These are phyloP conservation scores for Fomitopsis schrenkii DNA, from an alignment of 1,284 basidiomycete genomes.

Conservation along the genomic window DNA sequence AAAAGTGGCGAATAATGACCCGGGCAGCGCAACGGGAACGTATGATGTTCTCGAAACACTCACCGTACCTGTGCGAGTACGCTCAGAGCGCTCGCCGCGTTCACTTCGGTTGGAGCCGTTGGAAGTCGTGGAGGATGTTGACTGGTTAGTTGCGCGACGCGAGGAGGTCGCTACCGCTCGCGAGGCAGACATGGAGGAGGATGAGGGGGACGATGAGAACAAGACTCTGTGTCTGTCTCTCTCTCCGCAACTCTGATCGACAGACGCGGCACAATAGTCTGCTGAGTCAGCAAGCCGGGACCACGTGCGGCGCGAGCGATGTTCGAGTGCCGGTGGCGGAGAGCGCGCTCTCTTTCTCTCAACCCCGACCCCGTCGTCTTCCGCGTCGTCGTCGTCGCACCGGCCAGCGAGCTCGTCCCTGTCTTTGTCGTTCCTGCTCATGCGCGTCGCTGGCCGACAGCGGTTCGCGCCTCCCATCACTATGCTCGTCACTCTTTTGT, in stretches of 20 bases:
- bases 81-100: constrained; percentile 6
- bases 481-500: constrained; percentile 61
- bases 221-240: background rate
- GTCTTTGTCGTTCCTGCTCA: constrained; percentile 2
- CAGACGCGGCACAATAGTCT: background rate
- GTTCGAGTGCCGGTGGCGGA: background rate
- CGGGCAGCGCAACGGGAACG: background rate
- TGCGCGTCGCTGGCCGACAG: constrained; percentile 50
- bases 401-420: background rate
- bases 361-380: background rate
- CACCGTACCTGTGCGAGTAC: background rate
- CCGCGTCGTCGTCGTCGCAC: constrained; percentile 2
- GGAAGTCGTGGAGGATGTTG: constrained; percentile 19
- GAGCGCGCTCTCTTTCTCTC: background rate
- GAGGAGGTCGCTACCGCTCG: constrained; percentile 13
- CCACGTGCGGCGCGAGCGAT: background rate
- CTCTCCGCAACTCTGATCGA: background rate
- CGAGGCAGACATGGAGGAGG: constrained; percentile 10
- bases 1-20: too few relatives aligned
- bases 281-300: background rate
- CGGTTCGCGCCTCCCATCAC: constrained; percentile 40
- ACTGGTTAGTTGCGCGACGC: constrained; percentile 16
- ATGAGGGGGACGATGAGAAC: background rate
- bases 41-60: background rate
- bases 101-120: constrained; percentile 16